These are phyloP conservation scores for Penicillium longicatenatum DNA, from an alignment of 495 filamentous ascomycete species.

Conservation along the genomic window DNA sequence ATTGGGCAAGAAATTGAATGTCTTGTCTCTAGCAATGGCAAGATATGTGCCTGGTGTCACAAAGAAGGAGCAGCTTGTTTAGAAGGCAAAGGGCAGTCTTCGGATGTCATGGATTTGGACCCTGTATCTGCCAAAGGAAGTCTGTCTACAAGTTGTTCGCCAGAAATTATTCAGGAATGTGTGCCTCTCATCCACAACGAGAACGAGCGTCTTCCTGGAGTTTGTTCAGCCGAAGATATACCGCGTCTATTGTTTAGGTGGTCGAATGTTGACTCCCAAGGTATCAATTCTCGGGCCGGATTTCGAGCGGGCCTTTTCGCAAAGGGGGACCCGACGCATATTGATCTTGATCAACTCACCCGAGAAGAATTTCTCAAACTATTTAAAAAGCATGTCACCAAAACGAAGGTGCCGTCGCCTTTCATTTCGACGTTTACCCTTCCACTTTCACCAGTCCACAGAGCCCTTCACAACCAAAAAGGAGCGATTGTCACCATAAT, in stretches of 20 bases:
- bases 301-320: slow-evolving; percentile 33
- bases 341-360: slow-evolving; percentile 18
- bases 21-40: slow-evolving; percentile 13
- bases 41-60: slow-evolving; percentile 29
- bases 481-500: slow-evolving; percentile 34
- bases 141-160: background rate
- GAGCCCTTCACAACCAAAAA: slow-evolving; percentile 26
- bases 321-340: slow-evolving; percentile 1
- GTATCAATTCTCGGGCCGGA: slow-evolving; percentile 25
- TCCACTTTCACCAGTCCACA: slow-evolving; percentile 36
- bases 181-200: background rate
- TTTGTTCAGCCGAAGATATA: slow-evolving; percentile 4
- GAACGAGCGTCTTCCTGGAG: background rate
- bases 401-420: slow-evolving; percentile 17
- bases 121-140: background rate
- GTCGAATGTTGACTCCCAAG: slow-evolving; percentile 37
- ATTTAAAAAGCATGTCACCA: slow-evolving; percentile 31
- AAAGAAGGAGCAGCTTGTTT: background rate
- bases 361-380: slow-evolving; percentile 20
- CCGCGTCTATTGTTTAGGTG: slow-evolving; percentile 40
- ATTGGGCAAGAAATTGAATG: background rate
- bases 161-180: background rate
- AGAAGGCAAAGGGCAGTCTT: background rate
- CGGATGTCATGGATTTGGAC: background rate
- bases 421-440: slow-evolving; percentile 37